Conservation (phyloP, 495 filamentous ascomycete genomes). For the Daldinia concentrica region DNA sequence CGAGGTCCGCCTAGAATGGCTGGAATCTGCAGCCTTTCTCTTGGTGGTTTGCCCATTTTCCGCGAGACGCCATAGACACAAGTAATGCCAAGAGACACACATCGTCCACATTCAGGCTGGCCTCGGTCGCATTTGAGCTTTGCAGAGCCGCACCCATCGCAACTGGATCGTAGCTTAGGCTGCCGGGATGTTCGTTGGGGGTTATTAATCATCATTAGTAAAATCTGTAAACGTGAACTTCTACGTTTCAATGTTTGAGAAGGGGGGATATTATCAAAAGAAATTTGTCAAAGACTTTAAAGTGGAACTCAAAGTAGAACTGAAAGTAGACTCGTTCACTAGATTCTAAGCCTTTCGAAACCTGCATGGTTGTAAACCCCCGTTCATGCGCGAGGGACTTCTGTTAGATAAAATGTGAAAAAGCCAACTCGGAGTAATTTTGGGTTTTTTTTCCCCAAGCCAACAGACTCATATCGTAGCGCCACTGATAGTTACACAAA, state of each 20-base stretch:
- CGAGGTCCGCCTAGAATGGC: neutral
- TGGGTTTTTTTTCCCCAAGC: neutral
- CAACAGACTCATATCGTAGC: neutral
- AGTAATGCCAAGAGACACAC: slow-evolving; percentile 45
- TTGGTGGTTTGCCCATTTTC: slow-evolving; percentile 39
- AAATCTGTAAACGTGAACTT: neutral
- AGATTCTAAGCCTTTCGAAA: neutral
- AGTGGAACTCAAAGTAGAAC: neutral
- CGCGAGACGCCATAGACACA: slow-evolving; percentile 54
- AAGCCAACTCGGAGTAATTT: neutral
- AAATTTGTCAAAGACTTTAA: neutral
- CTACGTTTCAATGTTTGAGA: slow-evolving; percentile 44
- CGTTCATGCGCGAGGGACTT: neutral
- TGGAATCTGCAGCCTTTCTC: neutral
- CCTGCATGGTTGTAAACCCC: neutral
- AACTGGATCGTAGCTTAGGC: slow-evolving; percentile 8
- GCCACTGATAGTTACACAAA: neutral
- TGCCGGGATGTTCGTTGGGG: neutral
- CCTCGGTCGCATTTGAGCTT: slow-evolving; percentile 52
- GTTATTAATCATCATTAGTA: slow-evolving; percentile 2
- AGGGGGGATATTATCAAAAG: neutral
- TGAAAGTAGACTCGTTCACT: neutral
- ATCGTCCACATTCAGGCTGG: slow-evolving; percentile 52
- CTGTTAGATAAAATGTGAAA: neutral
- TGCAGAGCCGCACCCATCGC: slow-evolving; percentile 9